Evolutionary conservation across 106 monocot species (phyloP), one percentile per base, ranked within the genome.

Genomic region (Apostasia shenzhenica): DNA sequence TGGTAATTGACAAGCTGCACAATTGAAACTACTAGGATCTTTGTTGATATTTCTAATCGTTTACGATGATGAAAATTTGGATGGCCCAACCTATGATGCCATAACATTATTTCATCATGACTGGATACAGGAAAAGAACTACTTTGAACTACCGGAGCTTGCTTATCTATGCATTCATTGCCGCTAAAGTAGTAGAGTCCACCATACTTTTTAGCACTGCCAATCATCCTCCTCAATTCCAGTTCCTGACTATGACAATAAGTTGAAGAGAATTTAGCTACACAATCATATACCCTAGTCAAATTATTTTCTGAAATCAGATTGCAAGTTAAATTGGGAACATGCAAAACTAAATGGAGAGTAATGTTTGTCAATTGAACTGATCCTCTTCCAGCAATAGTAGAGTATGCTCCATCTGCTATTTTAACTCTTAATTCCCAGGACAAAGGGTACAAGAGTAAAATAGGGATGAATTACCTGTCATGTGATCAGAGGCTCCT

Each of bases 21-120:
- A 45, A 2, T 45, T 5, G 4, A 63, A 63, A 63, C 13, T 13
- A 45, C 8, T 41, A 3, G 45, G 13, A 45, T 63, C 44, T 63
- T 63, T 63, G 13, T 63, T 63, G 13, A 8, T 6, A 63, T 44
- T 44, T 45, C 13, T n/a, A 63, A 45, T 0, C 13, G 11, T 4
- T 63, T 63, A 43, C 41, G 13, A 63, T 63, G 45, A 9, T 6
- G 13, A 4, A 63, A 63, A 45, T 41, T 63, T 7, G 63, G 63
- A 26, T 43, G 45, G 45, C 63, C 45, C 2, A 63, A 2, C 44
- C 63, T 63, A 45, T 13, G 44, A 45, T 43, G 63, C 13, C 44
- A 63, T 63, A 63, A 4, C 63, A 63, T 43, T 63, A 63, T 63
- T 63, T 63, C 4, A 1, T 4, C 13, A 63, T 43, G 7, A 63